Conservation (phyloP, 2,329 filamentous ascomycete species). For the Exutisphaerella laricina region DNA sequence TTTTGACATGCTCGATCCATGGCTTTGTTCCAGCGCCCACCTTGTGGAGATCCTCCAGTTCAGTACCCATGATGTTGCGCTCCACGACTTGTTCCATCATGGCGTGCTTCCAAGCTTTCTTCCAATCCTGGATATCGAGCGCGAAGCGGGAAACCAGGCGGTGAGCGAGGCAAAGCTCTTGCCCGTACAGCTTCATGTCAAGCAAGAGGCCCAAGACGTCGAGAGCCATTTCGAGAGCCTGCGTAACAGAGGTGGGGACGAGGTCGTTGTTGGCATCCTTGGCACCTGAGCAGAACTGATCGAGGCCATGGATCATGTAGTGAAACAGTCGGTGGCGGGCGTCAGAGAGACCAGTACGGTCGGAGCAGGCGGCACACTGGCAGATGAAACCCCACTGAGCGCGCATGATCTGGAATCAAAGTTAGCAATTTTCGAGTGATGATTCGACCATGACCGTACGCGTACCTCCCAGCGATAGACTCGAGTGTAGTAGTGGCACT, state of each 20-base stretch:
- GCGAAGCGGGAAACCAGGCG: slow-evolving; percentile 18
- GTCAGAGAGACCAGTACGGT: slow-evolving; percentile 18
- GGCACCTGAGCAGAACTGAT: slow-evolving; percentile 11
- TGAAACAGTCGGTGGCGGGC: slow-evolving; percentile 12
- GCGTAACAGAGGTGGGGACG: slow-evolving; percentile 6
- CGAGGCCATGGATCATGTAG: slow-evolving; percentile 15
- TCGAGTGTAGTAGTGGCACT: slow-evolving; percentile 8
- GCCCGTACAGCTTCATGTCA: slow-evolving; percentile 67
- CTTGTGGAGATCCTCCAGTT: slow-evolving; percentile 14
- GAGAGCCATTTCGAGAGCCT: slow-evolving; percentile 16
- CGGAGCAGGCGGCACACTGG: slow-evolving; percentile 24
- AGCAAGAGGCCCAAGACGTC: slow-evolving; percentile 78
- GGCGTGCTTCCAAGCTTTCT: slow-evolving; percentile 17
- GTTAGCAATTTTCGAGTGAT: too few relatives aligned
- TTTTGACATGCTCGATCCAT: slow-evolving; percentile 11
- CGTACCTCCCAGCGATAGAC: slow-evolving; percentile 16
- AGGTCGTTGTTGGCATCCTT: background rate
- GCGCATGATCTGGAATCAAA: too few relatives aligned
- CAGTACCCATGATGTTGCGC: slow-evolving; percentile 23
- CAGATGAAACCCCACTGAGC: slow-evolving; percentile 28
- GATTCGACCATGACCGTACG: too few relatives aligned
- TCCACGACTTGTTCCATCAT: slow-evolving; percentile 27
- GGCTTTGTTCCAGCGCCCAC: slow-evolving; percentile 10
- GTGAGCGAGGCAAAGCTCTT: slow-evolving; percentile 24
- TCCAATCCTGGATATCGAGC: slow-evolving; percentile 9